phyloP scores from a whole-genome alignment of 345 rosid genomes.

The Rhodamnia argentea region DNA sequence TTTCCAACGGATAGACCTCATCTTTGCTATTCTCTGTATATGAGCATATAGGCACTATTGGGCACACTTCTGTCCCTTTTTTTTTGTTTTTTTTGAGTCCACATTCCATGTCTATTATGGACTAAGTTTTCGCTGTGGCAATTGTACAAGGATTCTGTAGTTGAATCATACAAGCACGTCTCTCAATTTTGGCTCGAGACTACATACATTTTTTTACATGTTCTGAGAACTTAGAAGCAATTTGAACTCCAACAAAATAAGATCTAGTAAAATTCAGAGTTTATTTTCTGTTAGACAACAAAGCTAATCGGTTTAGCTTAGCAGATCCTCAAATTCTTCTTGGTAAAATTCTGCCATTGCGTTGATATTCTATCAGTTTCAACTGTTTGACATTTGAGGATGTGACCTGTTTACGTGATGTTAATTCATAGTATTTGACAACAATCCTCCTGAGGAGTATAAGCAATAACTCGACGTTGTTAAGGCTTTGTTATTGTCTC shows the following conservation, averaged over 20 bases:
- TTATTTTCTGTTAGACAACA: neutral
- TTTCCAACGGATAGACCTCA: neutral
- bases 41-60: neutral
- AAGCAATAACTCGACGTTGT: neutral
- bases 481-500: neutral
- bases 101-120: neutral
- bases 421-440: neutral
- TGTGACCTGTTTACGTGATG: neutral
- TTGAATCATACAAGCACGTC: neutral
- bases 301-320: neutral
- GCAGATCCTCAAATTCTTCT: neutral
- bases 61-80: neutral
- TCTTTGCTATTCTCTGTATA: neutral
- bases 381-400: neutral
- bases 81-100: neutral
- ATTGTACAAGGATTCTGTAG: neutral
- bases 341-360: neutral
- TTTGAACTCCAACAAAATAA: neutral
- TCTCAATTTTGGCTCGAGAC: neutral
- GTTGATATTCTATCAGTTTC: neutral
- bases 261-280: neutral
- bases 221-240: neutral
- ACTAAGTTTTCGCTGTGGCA: neutral
- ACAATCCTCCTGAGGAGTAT: neutral
- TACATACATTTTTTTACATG: neutral